A percentile compares a stretch with the other conserved stretches of the same genome.
phyloP scores from a whole-genome alignment of 192 early-diverging fungal species.

The Fimicolochytrium jonesii region DNA sequence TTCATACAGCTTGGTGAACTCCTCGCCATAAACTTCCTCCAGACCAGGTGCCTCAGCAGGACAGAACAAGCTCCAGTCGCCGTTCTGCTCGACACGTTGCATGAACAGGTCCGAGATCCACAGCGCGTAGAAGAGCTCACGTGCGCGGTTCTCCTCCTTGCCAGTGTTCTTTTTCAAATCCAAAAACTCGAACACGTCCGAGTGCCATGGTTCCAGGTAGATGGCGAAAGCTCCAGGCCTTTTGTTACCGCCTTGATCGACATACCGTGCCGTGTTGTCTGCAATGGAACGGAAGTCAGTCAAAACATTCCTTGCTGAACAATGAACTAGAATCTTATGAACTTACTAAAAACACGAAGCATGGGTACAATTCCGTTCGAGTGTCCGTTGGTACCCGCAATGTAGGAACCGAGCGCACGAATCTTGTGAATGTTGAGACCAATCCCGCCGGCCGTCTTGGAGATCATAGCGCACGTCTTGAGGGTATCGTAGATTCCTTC shows the following conservation, averaged over 20 bases:
- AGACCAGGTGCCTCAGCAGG: constrained; percentile 90
- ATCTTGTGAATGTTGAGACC: constrained; percentile 98
- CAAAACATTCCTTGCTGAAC: no score
- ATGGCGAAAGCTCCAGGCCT: constrained; percentile 97
- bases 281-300: no score
- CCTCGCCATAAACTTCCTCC: constrained; percentile 87
- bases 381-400: constrained; percentile 95
- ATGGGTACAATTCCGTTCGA: constrained; percentile 97
- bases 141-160: constrained; percentile 94
- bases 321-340: no score
- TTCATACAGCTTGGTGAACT: constrained; percentile 82
- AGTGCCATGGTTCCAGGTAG: constrained; percentile 98
- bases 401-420: constrained; percentile 90
- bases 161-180: constrained; percentile 97
- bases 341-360: constrained; percentile 92
- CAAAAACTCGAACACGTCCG: constrained; percentile 93
- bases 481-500: constrained; percentile 98
- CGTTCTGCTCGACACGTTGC: constrained; percentile 91
- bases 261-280: constrained; percentile 98
- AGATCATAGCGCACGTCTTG: constrained; percentile 96
- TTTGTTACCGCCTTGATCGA: constrained; percentile 99
- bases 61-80: constrained; percentile 93
- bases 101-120: constrained; percentile 99
- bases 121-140: constrained; percentile 95
- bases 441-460: constrained; percentile 96